These are phyloP conservation scores for Hondaea fermentalgiana DNA, from an alignment of 108 stramenopile genomes.

Conservation along the genomic window DNA sequence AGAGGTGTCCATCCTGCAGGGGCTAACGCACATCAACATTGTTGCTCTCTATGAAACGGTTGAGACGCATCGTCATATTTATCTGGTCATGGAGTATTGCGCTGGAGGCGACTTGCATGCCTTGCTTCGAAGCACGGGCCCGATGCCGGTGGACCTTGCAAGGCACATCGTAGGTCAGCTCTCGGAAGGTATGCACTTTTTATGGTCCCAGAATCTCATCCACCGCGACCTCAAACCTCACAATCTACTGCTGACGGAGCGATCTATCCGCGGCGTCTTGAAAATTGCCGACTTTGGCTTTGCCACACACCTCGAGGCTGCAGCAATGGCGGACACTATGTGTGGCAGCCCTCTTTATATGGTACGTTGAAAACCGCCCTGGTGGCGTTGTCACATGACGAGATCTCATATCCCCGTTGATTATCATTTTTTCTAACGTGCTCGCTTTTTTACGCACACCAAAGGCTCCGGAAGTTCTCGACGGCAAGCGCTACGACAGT, in stretches of 20 bases:
- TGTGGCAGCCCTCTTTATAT: slow-evolving; percentile 95
- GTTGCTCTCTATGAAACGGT: slow-evolving; percentile 69
- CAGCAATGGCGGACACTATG: slow-evolving; percentile 87
- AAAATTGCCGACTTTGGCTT: slow-evolving; percentile 98
- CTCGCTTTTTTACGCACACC: too few species aligned
- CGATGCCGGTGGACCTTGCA: slow-evolving; percentile 67
- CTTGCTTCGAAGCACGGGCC: slow-evolving; percentile 65
- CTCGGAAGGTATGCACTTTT: slow-evolving; percentile 69
- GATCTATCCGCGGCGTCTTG: slow-evolving; percentile 25
- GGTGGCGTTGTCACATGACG: not conserved
- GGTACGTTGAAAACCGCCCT: slow-evolving; percentile 80
- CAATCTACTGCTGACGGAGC: slow-evolving; percentile 79
- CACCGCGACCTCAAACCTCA: slow-evolving; percentile 95
- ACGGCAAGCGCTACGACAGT: slow-evolving; percentile 69
- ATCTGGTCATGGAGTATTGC: slow-evolving; percentile 88
- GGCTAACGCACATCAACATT: slow-evolving; percentile 80
- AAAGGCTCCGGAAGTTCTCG: slow-evolving; percentile 10
- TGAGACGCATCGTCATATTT: slow-evolving; percentile 74
- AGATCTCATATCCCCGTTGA: too few species aligned
- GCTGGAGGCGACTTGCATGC: slow-evolving; percentile 83
- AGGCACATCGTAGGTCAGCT: slow-evolving; percentile 80
- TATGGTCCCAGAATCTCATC: slow-evolving; percentile 71
- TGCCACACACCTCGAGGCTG: slow-evolving; percentile 75
- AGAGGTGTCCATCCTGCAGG: slow-evolving; percentile 85
- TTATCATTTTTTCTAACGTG: too few species aligned